A percentile compares a stretch with the other conserved stretches of the same genome.
Conservation (phyloP, 2,329 filamentous ascomycete genomes). For the Hyphodiscus sp. region DNA sequence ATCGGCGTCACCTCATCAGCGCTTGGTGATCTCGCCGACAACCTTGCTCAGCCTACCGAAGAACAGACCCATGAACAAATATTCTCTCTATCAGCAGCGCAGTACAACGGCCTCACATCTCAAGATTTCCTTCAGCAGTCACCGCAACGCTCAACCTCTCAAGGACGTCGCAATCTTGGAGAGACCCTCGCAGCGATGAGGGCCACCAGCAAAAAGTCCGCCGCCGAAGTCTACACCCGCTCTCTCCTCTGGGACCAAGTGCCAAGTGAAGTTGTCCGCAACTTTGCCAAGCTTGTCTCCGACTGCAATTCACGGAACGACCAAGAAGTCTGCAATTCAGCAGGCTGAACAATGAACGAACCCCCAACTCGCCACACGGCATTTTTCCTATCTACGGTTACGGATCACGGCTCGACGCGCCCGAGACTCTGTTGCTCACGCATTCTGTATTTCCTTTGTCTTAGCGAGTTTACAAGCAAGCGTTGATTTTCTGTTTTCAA, state of each 20-base stretch:
- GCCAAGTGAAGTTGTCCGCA: slow-evolving; percentile 81
- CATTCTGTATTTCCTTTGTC: slow-evolving; percentile 29
- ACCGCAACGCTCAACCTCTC: slow-evolving; percentile 46
- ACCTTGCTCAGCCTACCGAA: slow-evolving; percentile 68
- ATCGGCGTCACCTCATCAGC: slow-evolving; percentile 49
- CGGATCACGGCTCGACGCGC: slow-evolving; percentile 25
- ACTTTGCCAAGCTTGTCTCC: slow-evolving; percentile 86
- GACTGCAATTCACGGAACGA: slow-evolving; percentile 51
- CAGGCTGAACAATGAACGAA: background rate
- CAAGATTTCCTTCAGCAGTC: slow-evolving; percentile 62
- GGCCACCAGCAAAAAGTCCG: slow-evolving; percentile 60
- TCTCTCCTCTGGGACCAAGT: slow-evolving; percentile 94
- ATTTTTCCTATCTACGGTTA: slow-evolving; percentile 14
- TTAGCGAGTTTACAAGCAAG: slow-evolving; percentile 21
- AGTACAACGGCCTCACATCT: slow-evolving; percentile 80
- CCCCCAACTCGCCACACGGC: slow-evolving; percentile 5
- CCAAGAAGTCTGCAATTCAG: slow-evolving; percentile 18
- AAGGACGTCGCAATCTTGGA: slow-evolving; percentile 67
- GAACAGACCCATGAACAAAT: slow-evolving; percentile 84
- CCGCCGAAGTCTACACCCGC: slow-evolving; percentile 85
- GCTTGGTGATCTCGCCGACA: slow-evolving; percentile 61
- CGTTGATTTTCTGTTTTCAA: slow-evolving; percentile 29
- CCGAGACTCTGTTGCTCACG: slow-evolving; percentile 44
- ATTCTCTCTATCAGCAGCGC: slow-evolving; percentile 77
- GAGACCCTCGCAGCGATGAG: slow-evolving; percentile 78